Base-by-base conservation (phyloP, 1,139 yeast species). In the Groenewaldozyma sp. region DNA sequence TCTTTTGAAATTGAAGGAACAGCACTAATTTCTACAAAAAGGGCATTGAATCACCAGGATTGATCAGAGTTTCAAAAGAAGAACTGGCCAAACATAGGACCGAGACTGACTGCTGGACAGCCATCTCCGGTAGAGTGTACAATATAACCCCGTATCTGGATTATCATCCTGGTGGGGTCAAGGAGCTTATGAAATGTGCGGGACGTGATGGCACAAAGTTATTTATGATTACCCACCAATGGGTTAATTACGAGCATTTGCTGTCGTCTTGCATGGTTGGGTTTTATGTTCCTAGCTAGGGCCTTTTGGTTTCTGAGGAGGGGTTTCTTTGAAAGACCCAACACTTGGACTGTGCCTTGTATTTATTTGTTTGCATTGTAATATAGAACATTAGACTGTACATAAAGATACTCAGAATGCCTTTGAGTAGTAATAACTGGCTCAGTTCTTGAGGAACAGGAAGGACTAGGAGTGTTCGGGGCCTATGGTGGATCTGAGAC, bases 81-180 rank as follows among this genome's bases (percentile, higher is more conserved):
- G 82, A 82, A 51, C 65, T 91, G 42, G 64, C 67, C 36, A 63
- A 60, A 38, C 97, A 91, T 58, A 70, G 67, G 24, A 59, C 67
- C 0, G 51, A 47, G 17, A 72, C 73, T 1, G 95, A 91, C 54
- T 83, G 84, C 45, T 91, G 98, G 98, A 82, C 93, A 4, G 75
- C 76, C 33, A 69, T 91, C 11, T 76, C 76, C 38, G 88, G 91
- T 1, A 80, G 76, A 51, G 94, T 91, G 1, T 91, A 82, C 63
- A 84, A 88, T 54, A 68, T 91, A 24, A 78, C 95, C 0, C 78
- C 83, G 7, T 91, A 91, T 59, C 59, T 91, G 26, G 68, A 75
- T 42, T 91, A 79, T 58, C 98, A 91, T 52, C 98, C 98, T 0
- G 98, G 98, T 19, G 98, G 98, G 1, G 78, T 70, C 2, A 76